These are phyloP conservation scores for Plasmodium gaboni DNA, from an alignment of 169 alveolate species.

Conservation along the genomic window DNA sequence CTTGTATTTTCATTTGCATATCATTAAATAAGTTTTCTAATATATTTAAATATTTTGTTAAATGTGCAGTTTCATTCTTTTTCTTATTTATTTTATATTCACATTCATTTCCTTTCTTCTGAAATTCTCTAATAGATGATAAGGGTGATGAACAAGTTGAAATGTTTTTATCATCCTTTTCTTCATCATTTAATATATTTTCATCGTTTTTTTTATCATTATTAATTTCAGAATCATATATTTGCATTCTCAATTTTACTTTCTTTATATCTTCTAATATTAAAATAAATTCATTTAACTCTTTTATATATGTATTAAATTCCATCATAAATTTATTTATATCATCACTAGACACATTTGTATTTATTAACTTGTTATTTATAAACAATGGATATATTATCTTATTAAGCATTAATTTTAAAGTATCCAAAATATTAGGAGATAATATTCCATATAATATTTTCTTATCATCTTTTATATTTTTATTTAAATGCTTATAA, in stretches of 20 bases:
- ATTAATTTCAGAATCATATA: slow-evolving; percentile 25
- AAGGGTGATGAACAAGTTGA: not conserved
- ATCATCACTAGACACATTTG: slow-evolving; percentile 45
- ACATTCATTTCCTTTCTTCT: slow-evolving; percentile 17
- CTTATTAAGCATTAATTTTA: slow-evolving; percentile 62
- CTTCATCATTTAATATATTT: not conserved
- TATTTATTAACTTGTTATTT: slow-evolving; percentile 44
- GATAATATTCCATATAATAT: slow-evolving; percentile 71
- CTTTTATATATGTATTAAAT: slow-evolving; percentile 73
- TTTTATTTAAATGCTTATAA: slow-evolving; percentile 29
- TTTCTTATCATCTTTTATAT: slow-evolving; percentile 34
- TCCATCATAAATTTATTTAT: slow-evolving; percentile 68
- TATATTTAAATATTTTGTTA: slow-evolving; percentile 75
- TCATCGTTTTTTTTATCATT: slow-evolving; percentile 17
- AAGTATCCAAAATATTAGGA: slow-evolving; percentile 71
- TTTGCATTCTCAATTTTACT: slow-evolving; percentile 53
- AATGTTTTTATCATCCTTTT: not conserved
- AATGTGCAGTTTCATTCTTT: slow-evolving; percentile 43
- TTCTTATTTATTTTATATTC: slow-evolving; percentile 62
- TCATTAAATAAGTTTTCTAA: slow-evolving; percentile 68
- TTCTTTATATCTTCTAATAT: slow-evolving; percentile 69
- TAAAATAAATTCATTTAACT: slow-evolving; percentile 65
- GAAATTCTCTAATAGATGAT: not conserved
- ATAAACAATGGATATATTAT: slow-evolving; percentile 60
- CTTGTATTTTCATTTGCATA: slow-evolving; percentile 68